Conservation (phyloP, 495 filamentous ascomycete genomes). For the Penicillium roqueforti region DNA sequence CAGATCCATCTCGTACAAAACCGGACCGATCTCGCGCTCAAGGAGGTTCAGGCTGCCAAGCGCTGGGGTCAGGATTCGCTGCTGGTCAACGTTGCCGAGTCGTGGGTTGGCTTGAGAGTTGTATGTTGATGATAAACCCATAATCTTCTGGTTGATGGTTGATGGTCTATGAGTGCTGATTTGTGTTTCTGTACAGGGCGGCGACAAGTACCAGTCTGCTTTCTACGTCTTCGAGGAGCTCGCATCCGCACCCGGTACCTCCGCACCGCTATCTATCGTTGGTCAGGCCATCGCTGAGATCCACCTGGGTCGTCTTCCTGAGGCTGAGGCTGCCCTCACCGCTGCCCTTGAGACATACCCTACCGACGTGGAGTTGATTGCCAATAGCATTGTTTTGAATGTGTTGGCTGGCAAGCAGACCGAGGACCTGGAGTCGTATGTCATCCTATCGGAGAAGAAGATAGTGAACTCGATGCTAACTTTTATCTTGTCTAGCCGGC, state of each 20-base stretch:
- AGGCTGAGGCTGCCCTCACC: conserved; percentile 81
- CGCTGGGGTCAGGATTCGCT: conserved; percentile 95
- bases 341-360: conserved; percentile 73
- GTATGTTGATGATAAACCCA: conserved; percentile 49
- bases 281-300: conserved; percentile 89
- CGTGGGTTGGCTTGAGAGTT: conserved; percentile 86
- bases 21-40: conserved; percentile 80
- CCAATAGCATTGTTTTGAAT: conserved; percentile 75
- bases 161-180: background rate
- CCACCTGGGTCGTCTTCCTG: conserved; percentile 81
- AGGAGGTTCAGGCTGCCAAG: conserved; percentile 84
- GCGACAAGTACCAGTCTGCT: conserved; percentile 92
- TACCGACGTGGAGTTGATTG: conserved; percentile 65
- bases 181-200: conserved; percentile 55
- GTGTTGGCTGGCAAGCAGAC: conserved; percentile 67
- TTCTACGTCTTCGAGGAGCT: conserved; percentile 99
- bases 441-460: conserved; percentile 1
- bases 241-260: conserved; percentile 72
- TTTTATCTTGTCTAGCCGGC: conserved; percentile 37
- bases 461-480: conserved; percentile 13
- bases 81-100: conserved; percentile 90
- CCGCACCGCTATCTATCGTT: conserved; percentile 60
- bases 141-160: background rate
- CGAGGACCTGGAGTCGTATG: conserved; percentile 57
- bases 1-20: conserved; percentile 93